Percentiles rank a stretch among this genome's conserved stretches.
Evolutionary conservation across 2,329 filamentous ascomycete species (phyloP).

Genomic region (Aureobasidium subglaciale): DNA sequence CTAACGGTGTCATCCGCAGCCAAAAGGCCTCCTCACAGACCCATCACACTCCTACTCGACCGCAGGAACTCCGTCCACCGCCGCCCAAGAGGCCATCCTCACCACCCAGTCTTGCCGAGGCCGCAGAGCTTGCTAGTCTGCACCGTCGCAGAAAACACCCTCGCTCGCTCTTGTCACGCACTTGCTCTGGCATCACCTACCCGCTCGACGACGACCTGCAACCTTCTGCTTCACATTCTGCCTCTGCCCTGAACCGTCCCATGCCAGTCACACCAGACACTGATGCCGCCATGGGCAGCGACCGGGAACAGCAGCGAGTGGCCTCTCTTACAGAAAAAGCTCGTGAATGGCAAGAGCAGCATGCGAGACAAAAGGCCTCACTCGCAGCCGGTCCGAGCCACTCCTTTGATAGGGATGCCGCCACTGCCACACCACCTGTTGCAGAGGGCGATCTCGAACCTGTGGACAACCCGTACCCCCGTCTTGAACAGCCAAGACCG

Average conservation of each 20-base stretch:
- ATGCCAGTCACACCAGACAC: conserved; percentile 30
- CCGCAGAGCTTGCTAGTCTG: conserved; percentile 42
- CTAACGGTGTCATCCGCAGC: conserved; percentile 7
- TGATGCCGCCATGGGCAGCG: conserved; percentile 20
- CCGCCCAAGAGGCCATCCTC: conserved; percentile 8
- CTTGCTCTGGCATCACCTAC: conserved; percentile 17
- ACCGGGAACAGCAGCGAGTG: not conserved
- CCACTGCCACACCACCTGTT: conserved; percentile 64
- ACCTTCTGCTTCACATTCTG: not conserved
- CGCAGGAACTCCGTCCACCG: not conserved
- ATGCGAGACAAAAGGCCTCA: conserved; percentile 1
- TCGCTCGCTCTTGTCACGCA: conserved; percentile 30
- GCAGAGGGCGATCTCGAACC: conserved; percentile 64
- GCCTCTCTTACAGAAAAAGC: conserved; percentile 3
- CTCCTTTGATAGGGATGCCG: not conserved
- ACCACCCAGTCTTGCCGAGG: conserved; percentile 47
- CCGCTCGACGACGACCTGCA: not conserved
- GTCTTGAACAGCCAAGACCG: conserved; percentile 19
- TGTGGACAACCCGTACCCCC: conserved; percentile 24
- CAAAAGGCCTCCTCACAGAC: not conserved
- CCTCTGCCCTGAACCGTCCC: not conserved
- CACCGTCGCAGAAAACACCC: conserved; percentile 46
- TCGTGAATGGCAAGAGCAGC: conserved; percentile 13
- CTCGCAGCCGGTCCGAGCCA: conserved; percentile 1
- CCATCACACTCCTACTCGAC: conserved; percentile 1